Base-by-base conservation (phyloP, 2,329 filamentous ascomycete genomes). In the Cladosporium sphaerospermum region DNA sequence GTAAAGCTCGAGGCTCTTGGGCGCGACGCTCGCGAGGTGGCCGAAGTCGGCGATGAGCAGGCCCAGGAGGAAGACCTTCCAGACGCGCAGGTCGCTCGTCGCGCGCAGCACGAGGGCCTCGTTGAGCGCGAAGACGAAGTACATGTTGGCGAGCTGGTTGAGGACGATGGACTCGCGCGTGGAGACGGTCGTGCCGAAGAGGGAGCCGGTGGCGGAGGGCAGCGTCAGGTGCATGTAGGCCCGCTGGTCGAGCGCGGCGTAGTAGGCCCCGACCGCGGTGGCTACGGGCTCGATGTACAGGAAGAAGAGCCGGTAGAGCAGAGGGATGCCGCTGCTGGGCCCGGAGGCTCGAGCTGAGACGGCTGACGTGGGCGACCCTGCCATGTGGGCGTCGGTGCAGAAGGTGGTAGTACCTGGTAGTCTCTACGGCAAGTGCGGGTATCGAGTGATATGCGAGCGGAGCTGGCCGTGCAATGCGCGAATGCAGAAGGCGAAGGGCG, bases 91-190 rank as follows among this genome's bases (percentile, higher is more conserved):
- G 70, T 90, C 83, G 46, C 73, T 72, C 6, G 87, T 88, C 13
- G 80, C 76, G 40, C 88, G 83, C 58, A 92, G 76, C 10, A 92
- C 83, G 19, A 89, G 71, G 2, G 85, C 86, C 71, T 93, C 87
- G 71, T 86, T 89, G 63, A 92, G 70, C 52, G 85, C 82, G 68
- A 91, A 88, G 54, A 88, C 79, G 37, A 91, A 69, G 71, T 91
- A 92, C 57, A 91, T 75, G 69, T 89, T 91, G 41, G 85, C 85
- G 32, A 92, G 78, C 71, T 92, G 88, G 14, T 83, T 82, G 62
- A 91, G 75, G 39, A 82, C 82, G 54, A 90, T 81, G 54, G 52
- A 59, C 9, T 80, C 78, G 1, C 85, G 86, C 39, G 77, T 78
- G 6, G 47, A 43, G 39, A 50, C 31, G 14, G 28, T 8, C 9